Evolutionary conservation across 1,284 basidiomycete genomes (phyloP).

Genomic region (Neolentinus lepideus): DNA sequence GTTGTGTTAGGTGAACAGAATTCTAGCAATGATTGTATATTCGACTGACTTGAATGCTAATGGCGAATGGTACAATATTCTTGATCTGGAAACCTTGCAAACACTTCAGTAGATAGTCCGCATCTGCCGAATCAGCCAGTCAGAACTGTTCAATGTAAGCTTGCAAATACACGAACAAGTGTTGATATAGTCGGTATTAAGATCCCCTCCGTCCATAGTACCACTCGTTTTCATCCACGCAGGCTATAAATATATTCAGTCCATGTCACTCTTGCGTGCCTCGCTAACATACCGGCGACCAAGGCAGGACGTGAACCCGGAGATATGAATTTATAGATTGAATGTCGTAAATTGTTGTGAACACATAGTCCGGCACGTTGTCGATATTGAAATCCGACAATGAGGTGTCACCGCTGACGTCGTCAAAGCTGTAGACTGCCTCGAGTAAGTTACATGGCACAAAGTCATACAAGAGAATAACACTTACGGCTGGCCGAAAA

Average conservation of each 20-base stretch:
- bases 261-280: background rate
- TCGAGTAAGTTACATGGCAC: background rate
- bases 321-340: conserved; percentile 1
- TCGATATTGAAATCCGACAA: conserved; percentile 34
- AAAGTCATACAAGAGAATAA: background rate
- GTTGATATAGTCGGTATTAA: conserved; percentile 23
- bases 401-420: conserved; percentile 33
- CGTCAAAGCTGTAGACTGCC: conserved; percentile 42
- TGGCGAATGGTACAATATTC: conserved; percentile 35
- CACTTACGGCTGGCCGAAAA: conserved; percentile 29
- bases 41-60: conserved; percentile 28
- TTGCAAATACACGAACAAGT: conserved; percentile 29
- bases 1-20: background rate
- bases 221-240: conserved; percentile 45
- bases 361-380: conserved; percentile 36
- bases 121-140: conserved; percentile 28
- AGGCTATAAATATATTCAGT: conserved; percentile 25
- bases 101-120: conserved; percentile 31
- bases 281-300: conserved; percentile 38
- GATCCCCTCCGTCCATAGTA: conserved; percentile 37
- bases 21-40: too few species aligned
- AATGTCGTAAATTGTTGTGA: conserved; percentile 26
- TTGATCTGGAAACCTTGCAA: conserved; percentile 36
- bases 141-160: too few species aligned
- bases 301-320: conserved; percentile 35